These are phyloP conservation scores for Ascochyta pisi DNA, from an alignment of 2,329 filamentous ascomycete species.

Conservation along the genomic window DNA sequence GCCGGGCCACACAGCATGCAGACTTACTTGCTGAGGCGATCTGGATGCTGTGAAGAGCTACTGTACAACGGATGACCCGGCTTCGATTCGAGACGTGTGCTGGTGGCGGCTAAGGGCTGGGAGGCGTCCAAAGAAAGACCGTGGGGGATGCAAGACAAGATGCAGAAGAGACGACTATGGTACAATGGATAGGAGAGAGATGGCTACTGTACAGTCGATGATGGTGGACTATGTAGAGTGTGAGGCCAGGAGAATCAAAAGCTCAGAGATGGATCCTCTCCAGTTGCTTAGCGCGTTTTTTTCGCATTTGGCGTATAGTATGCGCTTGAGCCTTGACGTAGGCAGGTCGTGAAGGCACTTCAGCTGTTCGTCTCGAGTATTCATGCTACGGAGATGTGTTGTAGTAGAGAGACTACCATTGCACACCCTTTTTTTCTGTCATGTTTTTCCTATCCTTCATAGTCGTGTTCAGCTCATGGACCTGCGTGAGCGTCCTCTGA, in stretches of 20 bases:
- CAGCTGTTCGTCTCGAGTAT: neutral
- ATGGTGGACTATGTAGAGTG: conserved; percentile 6
- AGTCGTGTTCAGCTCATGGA: no score
- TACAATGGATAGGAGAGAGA: conserved; percentile 29
- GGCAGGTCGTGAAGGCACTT: neutral
- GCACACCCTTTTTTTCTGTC: no score
- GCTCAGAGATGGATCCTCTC: conserved; percentile 6
- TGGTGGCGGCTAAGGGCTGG: conserved; percentile 16
- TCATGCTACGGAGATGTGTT: neutral
- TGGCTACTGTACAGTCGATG: conserved; percentile 13
- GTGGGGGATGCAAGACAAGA: conserved; percentile 39
- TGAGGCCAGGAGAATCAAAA: conserved; percentile 5
- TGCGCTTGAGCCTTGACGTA: neutral
- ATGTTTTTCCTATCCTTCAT: no score
- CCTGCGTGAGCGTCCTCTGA: no score
- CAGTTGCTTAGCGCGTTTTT: conserved; percentile 14
- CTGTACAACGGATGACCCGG: conserved; percentile 16
- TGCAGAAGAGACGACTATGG: conserved; percentile 31
- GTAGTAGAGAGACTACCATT: neutral
- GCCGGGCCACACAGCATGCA: neutral
- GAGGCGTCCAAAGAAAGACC: conserved; percentile 43
- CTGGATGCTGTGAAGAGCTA: conserved; percentile 5
- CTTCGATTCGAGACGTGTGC: conserved; percentile 1
- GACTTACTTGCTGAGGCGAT: conserved; percentile 8
- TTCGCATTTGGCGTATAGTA: neutral